These are phyloP conservation scores for Citrus hindsii DNA, from an alignment of 345 rosid genomes.

Conservation along the genomic window DNA sequence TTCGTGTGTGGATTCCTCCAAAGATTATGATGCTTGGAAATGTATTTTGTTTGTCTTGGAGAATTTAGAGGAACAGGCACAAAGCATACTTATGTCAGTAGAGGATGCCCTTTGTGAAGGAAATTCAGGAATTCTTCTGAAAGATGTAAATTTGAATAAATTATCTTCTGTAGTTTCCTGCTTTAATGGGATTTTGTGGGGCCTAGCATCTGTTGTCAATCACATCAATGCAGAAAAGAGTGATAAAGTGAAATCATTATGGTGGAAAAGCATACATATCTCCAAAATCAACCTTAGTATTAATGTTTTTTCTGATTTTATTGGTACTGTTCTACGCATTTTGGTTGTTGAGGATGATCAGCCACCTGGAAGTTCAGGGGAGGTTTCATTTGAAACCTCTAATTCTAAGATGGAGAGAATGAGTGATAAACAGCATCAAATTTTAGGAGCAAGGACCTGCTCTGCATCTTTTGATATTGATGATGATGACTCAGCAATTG, in stretches of 20 bases:
- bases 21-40: conserved; percentile 39
- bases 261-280: conserved; percentile 36
- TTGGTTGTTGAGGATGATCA: conserved; percentile 39
- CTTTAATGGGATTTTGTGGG: conserved; percentile 82
- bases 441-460: conserved; percentile 11
- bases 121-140: conserved; percentile 21
- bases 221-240: conserved; percentile 29
- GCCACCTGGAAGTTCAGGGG: conserved; percentile 18
- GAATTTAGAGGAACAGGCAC: conserved; percentile 55
- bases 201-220: conserved; percentile 58
- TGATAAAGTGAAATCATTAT: conserved; percentile 34
- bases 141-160: conserved; percentile 39
- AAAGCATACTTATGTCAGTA: conserved; percentile 37
- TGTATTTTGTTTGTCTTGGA: conserved; percentile 37
- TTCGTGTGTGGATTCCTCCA: conserved; percentile 22
- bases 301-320: conserved; percentile 39
- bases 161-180: conserved; percentile 54
- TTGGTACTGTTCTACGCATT: conserved; percentile 31
- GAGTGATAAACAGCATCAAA: conserved; percentile 6
- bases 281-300: conserved; percentile 34
- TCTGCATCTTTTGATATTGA: conserved; percentile 15
- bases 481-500: conserved; percentile 19
- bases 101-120: conserved; percentile 33
- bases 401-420: conserved; percentile 3
- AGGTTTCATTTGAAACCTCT: conserved; percentile 8